phyloP scores from a whole-genome alignment of 208 protist genomes.

The Tritrichomonas foetus region DNA sequence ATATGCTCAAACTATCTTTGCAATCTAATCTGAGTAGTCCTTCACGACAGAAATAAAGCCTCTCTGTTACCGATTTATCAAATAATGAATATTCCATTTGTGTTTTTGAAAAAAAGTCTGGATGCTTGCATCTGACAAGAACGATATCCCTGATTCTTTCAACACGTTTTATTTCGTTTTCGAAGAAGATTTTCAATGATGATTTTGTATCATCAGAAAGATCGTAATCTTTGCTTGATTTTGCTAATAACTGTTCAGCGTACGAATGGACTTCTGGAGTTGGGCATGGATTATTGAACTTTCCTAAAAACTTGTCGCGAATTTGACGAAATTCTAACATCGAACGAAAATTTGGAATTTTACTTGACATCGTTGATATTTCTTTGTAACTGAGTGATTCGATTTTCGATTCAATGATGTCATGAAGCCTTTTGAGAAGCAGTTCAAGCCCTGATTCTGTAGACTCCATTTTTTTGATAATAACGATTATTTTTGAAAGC shows the following conservation, averaged over 20 bases:
- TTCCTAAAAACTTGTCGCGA: background rate
- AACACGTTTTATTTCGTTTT: background rate
- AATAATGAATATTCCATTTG: background rate
- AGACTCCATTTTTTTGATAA: background rate
- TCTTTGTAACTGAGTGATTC: background rate
- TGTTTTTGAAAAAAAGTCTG: background rate
- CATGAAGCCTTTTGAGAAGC: background rate
- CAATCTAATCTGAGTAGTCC: background rate
- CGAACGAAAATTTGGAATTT: background rate
- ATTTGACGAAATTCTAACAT: background rate
- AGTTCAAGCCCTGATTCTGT: slow-evolving; percentile 25
- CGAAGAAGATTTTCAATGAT: background rate
- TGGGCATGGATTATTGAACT: background rate
- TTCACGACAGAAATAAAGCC: background rate
- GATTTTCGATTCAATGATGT: background rate
- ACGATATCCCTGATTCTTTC: background rate
- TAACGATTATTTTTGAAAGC: no score
- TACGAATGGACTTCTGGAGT: background rate
- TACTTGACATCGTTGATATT: background rate
- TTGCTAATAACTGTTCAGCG: background rate
- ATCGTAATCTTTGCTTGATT: background rate
- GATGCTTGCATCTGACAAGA: background rate
- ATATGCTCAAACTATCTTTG: background rate
- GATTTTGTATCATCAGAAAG: background rate
- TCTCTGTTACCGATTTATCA: background rate